phyloP scores from a whole-genome alignment of 1,284 basidiomycete genomes.

The Taiwanofungus camphoratus region DNA sequence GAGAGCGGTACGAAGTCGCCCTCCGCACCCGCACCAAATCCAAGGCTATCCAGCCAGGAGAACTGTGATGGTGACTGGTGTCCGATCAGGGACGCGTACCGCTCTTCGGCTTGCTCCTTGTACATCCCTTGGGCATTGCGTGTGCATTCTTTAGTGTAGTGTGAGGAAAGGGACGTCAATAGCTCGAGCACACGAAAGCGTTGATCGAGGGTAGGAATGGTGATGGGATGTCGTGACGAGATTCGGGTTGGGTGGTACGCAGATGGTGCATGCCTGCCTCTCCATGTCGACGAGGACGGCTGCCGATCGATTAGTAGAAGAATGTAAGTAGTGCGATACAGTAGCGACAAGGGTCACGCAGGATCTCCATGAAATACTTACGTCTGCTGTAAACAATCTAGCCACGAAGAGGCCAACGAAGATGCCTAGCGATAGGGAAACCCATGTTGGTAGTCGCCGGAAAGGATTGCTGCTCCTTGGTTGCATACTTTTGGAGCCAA shows the following conservation, averaged over 20 bases:
- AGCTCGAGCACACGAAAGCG: constrained; percentile 81
- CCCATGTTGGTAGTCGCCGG: constrained; percentile 28
- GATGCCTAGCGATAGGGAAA: constrained; percentile 60
- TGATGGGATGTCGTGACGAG: constrained; percentile 53
- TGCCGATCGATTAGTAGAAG: constrained; percentile 7
- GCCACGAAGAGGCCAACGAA: constrained; percentile 62
- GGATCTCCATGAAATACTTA: constrained; percentile 14
- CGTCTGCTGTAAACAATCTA: constrained; percentile 39
- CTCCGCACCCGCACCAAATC: constrained; percentile 39
- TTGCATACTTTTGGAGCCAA: constrained; percentile 23
- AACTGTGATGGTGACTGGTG: constrained; percentile 55
- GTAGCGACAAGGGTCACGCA: background rate
- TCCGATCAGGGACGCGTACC: constrained; percentile 79
- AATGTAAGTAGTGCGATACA: background rate
- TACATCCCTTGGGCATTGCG: constrained; percentile 79
- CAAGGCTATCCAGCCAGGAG: constrained; percentile 57
- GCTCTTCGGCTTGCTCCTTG: constrained; percentile 75
- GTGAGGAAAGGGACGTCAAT: constrained; percentile 78
- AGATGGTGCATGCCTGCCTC: constrained; percentile 41
- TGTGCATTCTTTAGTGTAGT: constrained; percentile 90
- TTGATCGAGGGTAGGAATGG: constrained; percentile 71
- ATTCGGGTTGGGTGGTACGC: constrained; percentile 33
- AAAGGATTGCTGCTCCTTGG: constrained; percentile 26
- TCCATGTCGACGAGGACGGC: constrained; percentile 45
- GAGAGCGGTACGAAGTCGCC: constrained; percentile 38